Base-by-base conservation (phyloP, 2,329 filamentous ascomycete genomes). In the Trichoderma sp. region DNA sequence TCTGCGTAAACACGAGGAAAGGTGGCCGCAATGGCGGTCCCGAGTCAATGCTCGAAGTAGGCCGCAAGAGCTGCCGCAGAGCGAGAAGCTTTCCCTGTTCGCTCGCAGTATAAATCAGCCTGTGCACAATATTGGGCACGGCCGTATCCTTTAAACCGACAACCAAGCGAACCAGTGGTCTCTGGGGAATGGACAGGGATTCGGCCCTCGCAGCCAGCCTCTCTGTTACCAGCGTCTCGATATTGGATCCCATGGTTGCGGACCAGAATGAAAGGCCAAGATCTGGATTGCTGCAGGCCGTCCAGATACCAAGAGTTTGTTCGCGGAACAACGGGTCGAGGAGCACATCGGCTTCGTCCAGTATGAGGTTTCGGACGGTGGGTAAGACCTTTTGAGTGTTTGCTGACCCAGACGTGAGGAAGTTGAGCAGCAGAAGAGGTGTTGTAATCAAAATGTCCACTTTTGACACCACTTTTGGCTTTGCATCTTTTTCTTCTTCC, bases 121-220 rank as follows among this genome's bases (percentile, higher is more conserved):
- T 93, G 86, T 99, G 97, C 35, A 92, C 89, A 77, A 99, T 93
- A 80, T 97, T 98, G 59, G 97, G 95, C 68, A 99, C 93, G 3
- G 96, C 95, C 3, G 95, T 95, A 84, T 99, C 97, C 85, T 98
- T 98, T 66, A 99, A 87, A 5, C 97, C 97, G n/a, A 98, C 95
- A 6, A 99, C 95, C 6, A 98, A 88, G 62, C 97, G 93, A 77
- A 98, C 84, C 3, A 98, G 87, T 27, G 88, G 91, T 77, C 85
- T 87, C 33, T 81, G 81, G 14, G 79, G 77, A 45, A 80, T 78
- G 24, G 79, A 80, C 78, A 88, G 84, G 50, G 77, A 81, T 59
- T 84, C 82, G 68, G 84, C 88, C 45, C 92, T 88, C 9, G 87
- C 85, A 53, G 88, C 85, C 68, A 97, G 89, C 16, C 92, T 93